These are phyloP conservation scores for Aristolochia fimbriata DNA, from an alignment of 164 flowering plant species.

Conservation along the genomic window DNA sequence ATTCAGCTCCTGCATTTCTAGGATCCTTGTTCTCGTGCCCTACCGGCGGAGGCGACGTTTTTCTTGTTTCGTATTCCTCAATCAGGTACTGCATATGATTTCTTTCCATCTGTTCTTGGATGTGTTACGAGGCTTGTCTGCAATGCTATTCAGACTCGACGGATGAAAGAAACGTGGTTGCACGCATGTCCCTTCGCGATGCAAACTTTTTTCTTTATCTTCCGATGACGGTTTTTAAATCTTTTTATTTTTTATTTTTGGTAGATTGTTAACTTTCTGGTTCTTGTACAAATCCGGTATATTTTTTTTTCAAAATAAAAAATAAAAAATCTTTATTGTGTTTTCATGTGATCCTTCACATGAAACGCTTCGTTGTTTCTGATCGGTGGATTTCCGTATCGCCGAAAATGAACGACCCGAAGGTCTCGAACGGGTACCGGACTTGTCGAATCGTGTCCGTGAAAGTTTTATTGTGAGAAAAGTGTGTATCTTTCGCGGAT, in stretches of 20 bases:
- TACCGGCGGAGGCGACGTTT: neutral
- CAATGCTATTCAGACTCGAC: slow-evolving; percentile 3
- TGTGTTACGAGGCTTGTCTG: neutral
- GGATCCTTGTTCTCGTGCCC: neutral
- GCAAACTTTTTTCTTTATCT: too few relatives aligned
- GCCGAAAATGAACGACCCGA: too few relatives aligned
- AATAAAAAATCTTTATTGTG: neutral
- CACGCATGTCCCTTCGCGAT: too few relatives aligned
- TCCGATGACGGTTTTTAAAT: neutral
- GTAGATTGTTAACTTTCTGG: neutral
- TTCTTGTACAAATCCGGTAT: neutral
- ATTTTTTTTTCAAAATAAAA: neutral
- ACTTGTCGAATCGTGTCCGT: too few relatives aligned
- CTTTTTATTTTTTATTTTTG: too few relatives aligned
- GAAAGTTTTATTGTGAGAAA: too few relatives aligned
- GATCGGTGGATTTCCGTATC: too few relatives aligned
- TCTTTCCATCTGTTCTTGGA: neutral
- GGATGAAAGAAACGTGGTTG: too few relatives aligned
- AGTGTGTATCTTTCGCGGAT: too few relatives aligned
- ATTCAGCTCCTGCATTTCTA: neutral
- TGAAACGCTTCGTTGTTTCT: too few relatives aligned
- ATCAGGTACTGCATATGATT: neutral
- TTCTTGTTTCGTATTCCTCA: neutral
- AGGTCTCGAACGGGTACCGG: too few relatives aligned
- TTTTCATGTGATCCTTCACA: neutral